Evolutionary conservation across 1,284 basidiomycete genomes (phyloP).

Genomic region (Athelia sp.): DNA sequence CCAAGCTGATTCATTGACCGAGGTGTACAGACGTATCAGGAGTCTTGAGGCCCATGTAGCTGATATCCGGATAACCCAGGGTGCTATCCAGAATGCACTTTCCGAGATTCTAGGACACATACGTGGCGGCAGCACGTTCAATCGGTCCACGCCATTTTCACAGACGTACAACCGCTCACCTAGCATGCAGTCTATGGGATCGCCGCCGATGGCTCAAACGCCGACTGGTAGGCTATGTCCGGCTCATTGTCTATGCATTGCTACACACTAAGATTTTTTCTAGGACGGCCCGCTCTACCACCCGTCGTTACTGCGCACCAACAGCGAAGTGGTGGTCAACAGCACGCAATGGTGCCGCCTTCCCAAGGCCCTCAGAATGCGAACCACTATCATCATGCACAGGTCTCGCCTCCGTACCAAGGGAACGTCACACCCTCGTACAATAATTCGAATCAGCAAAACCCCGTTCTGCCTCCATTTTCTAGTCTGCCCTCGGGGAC

Average conservation of each 20-base stretch:
- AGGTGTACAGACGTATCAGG: slow-evolving; percentile 66
- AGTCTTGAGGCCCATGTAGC: slow-evolving; percentile 80
- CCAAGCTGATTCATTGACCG: slow-evolving; percentile 6
- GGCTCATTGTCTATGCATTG: slow-evolving; percentile 14
- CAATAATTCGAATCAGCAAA: slow-evolving; percentile 27
- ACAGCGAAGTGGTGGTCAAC: slow-evolving; percentile 18
- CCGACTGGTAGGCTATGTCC: slow-evolving; percentile 34
- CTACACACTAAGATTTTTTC: slow-evolving; percentile 14
- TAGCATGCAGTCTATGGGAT: slow-evolving; percentile 46
- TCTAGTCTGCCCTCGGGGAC: slow-evolving; percentile 62
- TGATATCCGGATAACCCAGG: slow-evolving; percentile 67
- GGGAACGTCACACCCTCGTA: slow-evolving; percentile 10
- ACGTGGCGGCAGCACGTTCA: slow-evolving; percentile 43
- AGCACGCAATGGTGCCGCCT: slow-evolving; percentile 13
- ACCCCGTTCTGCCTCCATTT: slow-evolving; percentile 63
- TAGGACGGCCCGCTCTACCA: slow-evolving; percentile 22
- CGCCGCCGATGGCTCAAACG: slow-evolving; percentile 57
- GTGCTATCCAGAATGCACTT: slow-evolving; percentile 70
- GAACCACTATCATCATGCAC: slow-evolving; percentile 23
- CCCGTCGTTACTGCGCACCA: slow-evolving; percentile 20
- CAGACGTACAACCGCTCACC: slow-evolving; percentile 57
- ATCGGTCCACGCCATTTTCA: slow-evolving; percentile 57
- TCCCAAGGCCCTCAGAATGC: slow-evolving; percentile 11
- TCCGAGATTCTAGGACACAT: slow-evolving; percentile 70
- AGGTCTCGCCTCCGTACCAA: slow-evolving; percentile 21